Conservation (phyloP, 257 asterid species). For the Nicotiana noctiflora region DNA sequence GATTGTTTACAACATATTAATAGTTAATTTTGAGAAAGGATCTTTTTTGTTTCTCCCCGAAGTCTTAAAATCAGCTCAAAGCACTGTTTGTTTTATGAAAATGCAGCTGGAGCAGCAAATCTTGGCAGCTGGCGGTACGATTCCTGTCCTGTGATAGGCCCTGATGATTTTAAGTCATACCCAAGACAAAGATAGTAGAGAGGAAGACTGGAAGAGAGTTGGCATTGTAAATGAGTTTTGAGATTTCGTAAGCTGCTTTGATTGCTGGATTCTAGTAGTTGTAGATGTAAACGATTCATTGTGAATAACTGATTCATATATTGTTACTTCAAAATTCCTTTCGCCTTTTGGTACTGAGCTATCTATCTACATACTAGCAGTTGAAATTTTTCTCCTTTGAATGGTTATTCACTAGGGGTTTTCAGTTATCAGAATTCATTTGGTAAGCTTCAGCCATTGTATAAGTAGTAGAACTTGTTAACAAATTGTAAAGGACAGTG, state of each 20-base stretch:
- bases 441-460: background rate
- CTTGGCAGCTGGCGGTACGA: slow-evolving; percentile 66
- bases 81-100: background rate
- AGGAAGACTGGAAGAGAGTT: background rate
- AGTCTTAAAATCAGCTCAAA: background rate
- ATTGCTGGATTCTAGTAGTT: background rate
- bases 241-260: background rate
- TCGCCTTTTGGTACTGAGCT: background rate
- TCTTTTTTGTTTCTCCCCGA: background rate
- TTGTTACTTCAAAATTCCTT: background rate
- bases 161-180: background rate
- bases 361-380: background rate
- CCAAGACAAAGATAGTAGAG: background rate
- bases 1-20: background rate
- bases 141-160: slow-evolving; percentile 39
- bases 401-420: background rate
- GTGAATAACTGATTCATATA: background rate
- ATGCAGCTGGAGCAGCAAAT: slow-evolving; percentile 79
- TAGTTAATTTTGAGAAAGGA: background rate
- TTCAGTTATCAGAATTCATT: background rate
- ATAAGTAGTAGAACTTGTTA: background rate
- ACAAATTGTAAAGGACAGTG: background rate
- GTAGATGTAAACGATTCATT: background rate
- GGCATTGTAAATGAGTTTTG: background rate
- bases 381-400: background rate